phyloP scores from a whole-genome alignment of 2,329 filamentous ascomycete genomes.

The Ophiostoma pallidulum region DNA sequence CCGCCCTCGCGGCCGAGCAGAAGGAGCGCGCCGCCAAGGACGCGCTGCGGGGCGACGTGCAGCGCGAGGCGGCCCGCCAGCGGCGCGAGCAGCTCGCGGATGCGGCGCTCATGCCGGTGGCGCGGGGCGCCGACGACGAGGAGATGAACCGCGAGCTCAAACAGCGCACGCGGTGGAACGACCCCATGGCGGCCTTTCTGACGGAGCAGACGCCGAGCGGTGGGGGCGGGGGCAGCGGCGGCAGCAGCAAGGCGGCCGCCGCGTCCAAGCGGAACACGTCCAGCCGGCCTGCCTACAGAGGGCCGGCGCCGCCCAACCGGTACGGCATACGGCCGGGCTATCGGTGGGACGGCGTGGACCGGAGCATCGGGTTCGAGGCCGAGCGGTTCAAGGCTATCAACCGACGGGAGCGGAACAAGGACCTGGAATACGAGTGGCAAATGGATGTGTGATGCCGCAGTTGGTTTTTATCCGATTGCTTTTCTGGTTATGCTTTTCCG shows the following conservation, averaged over 20 bases:
- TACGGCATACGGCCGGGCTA: constrained; percentile 91
- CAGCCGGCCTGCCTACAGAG: constrained; percentile 60
- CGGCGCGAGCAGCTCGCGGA: constrained; percentile 63
- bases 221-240: constrained; percentile 27
- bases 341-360: constrained; percentile 94
- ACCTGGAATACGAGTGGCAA: constrained; percentile 87
- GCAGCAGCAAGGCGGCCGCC: neutral
- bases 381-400: constrained; percentile 89
- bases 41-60: constrained; percentile 75
- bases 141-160: constrained; percentile 78
- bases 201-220: constrained; percentile 26
- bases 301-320: constrained; percentile 76
- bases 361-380: constrained; percentile 85
- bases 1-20: constrained; percentile 57
- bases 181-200: constrained; percentile 80
- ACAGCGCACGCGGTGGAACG: constrained; percentile 75
- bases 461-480: no score
- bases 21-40: constrained; percentile 58
- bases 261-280: constrained; percentile 18
- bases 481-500: no score
- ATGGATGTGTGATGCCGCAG: constrained; percentile 59
- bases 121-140: constrained; percentile 72
- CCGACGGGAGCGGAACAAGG: constrained; percentile 62
- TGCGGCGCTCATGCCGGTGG: constrained; percentile 72
- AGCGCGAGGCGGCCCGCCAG: constrained; percentile 57